Base-by-base conservation (phyloP, 2,329 filamentous ascomycete genomes). In the Colletotrichum echinochloae region DNA sequence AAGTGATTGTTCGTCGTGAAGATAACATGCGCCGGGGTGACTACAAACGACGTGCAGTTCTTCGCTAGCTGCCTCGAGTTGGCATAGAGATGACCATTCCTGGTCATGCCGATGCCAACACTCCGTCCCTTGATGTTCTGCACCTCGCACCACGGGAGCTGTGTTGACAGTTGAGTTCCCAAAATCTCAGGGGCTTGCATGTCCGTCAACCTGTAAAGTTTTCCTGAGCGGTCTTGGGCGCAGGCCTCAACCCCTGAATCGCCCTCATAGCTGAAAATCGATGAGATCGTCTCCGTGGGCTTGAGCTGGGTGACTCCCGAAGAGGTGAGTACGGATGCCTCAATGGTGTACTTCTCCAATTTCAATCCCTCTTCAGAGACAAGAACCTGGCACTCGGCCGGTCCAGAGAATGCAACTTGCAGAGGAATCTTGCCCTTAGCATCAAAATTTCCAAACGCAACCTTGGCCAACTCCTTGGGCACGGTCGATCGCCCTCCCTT, bases 1-100 rank as follows among this genome's bases (percentile, higher is more conserved):
- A 98, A 85, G 79, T 98, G 95, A 73, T 94, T 94, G 70, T 91
- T 94, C 0, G 96, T 99, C 0, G 96, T 99, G 77, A 95, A 94
- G 68, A 98, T 90, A 18, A 99, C 85, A 83, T 98, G 95, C 26
- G 90, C 89, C 0, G 90, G 85, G 0, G 95, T 97, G 33, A 95
- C 83, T 7, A 94, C 79, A 75, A 97, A 98, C 0, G 96, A 99
- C 0, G 95, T 98, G 80, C 94, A 97, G 75, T 96, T 97, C 79
- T 93, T 94, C 18, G 91, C 89, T 54, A 98, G 83, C 6, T 92
- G 84, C 20, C 87, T 89, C 3, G 91, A 89, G 77, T 95, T 93
- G 49, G 92, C 93, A 78, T 93, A 97, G 0, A 99, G 83, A 64
- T 91, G 87, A 0, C 96, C 96, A 65, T 89, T 92, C 57, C 89